Percentiles rank a stretch among this genome's conserved stretches.
Evolutionary conservation across 495 filamentous ascomycete species (phyloP).

Genomic region (Melanomma pulvis-pyrius): DNA sequence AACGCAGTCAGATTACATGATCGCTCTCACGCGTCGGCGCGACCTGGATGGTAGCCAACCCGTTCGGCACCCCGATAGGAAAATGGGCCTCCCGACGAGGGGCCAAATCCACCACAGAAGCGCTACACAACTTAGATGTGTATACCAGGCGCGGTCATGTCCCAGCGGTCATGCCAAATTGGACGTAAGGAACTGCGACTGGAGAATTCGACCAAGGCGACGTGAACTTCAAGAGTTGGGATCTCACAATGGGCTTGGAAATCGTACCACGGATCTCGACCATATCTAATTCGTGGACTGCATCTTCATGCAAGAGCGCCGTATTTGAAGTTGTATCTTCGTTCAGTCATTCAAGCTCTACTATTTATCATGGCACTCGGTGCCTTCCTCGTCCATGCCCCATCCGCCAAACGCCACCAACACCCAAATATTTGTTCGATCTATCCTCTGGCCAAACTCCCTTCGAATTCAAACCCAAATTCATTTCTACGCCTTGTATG

Average conservation of each 20-base stretch:
- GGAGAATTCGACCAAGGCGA: too few species aligned
- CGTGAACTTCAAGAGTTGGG: too few species aligned
- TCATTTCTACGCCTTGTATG: neutral
- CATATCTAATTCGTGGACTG: too few species aligned
- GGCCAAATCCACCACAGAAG: neutral
- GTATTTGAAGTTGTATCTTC: neutral
- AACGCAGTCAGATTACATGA: neutral
- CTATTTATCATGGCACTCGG: neutral
- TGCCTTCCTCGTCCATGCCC: neutral
- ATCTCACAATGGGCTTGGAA: too few species aligned
- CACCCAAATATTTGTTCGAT: neutral
- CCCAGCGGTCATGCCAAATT: too few species aligned
- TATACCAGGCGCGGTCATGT: too few species aligned
- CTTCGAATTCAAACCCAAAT: neutral
- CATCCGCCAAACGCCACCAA: neutral
- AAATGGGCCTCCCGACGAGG: neutral
- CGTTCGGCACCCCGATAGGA: neutral
- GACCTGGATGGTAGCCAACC: neutral
- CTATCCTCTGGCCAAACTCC: neutral
- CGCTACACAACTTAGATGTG: neutral
- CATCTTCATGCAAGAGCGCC: neutral
- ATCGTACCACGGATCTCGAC: too few species aligned
- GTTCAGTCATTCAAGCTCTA: neutral
- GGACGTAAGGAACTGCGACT: too few species aligned
- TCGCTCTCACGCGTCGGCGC: neutral